These are phyloP conservation scores for Russula sp. DNA, from an alignment of 768 basidiomycete genomes.

Conservation along the genomic window DNA sequence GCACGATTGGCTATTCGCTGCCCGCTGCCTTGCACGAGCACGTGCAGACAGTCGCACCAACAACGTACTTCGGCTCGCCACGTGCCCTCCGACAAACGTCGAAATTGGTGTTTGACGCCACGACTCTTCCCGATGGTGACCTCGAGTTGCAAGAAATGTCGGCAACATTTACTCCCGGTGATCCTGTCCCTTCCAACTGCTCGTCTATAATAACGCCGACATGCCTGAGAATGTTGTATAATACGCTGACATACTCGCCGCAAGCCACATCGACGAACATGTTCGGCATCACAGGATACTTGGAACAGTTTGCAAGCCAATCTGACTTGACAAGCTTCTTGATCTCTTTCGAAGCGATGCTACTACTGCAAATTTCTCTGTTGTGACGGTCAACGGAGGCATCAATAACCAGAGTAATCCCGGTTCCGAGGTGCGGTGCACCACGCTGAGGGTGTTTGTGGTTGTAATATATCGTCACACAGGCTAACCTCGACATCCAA, in stretches of 20 bases:
- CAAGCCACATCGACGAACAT: conserved; percentile 34
- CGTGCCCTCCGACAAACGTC: conserved; percentile 52
- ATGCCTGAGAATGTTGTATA: conserved; percentile 40
- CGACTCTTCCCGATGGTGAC: conserved; percentile 41
- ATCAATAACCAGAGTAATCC: conserved; percentile 41
- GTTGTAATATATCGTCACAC: background rate
- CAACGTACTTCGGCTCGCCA: conserved; percentile 59
- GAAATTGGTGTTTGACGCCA: conserved; percentile 49
- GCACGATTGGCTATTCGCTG: conserved; percentile 59
- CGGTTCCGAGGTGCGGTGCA: conserved; percentile 48
- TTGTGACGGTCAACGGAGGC: conserved; percentile 4
- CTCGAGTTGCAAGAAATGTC: background rate
- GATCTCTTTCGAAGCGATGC: background rate
- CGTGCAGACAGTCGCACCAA: conserved; percentile 56
- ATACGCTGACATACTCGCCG: conserved; percentile 37
- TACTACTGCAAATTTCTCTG: background rate
- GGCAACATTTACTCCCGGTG: conserved; percentile 15
- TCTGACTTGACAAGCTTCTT: conserved; percentile 51
- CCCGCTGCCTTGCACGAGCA: conserved; percentile 52
- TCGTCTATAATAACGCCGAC: conserved; percentile 37
- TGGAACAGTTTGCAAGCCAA: conserved; percentile 49
- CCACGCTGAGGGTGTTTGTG: too few species aligned
- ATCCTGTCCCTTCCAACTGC: conserved; percentile 46
- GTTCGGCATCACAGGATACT: conserved; percentile 45
- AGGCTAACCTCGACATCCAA: conserved; percentile 41